Conservation (phyloP, 345 rosid species). For the Cardamine occulta region DNA sequence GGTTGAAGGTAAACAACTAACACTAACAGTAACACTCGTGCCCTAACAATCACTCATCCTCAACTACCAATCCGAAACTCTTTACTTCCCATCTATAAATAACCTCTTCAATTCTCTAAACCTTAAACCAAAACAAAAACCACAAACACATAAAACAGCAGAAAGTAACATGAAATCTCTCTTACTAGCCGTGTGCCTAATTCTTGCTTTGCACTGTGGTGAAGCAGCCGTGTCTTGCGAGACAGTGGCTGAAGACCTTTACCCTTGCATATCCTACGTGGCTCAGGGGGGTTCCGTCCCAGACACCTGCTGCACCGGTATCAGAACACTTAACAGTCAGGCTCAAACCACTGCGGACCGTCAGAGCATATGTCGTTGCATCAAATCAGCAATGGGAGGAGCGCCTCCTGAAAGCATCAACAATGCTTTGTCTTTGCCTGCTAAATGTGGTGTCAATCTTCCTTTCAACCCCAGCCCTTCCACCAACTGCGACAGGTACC, state of each 20-base stretch:
- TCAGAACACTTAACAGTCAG: no score
- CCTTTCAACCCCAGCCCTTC: slow-evolving; percentile 57
- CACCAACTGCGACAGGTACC: slow-evolving; percentile 58
- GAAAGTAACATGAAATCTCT: slow-evolving; percentile 21
- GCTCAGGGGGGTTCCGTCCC: slow-evolving; percentile 24
- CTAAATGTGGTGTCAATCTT: slow-evolving; percentile 53
- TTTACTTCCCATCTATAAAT: slow-evolving; percentile 4
- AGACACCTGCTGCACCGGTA: no score
- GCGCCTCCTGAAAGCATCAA: slow-evolving; percentile 38
- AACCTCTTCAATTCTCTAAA: slow-evolving; percentile 1
- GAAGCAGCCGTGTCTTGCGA: slow-evolving; percentile 39
- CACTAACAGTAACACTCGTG: neutral
- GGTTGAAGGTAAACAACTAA: slow-evolving; percentile 22
- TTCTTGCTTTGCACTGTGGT: slow-evolving; percentile 27
- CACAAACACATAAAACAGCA: neutral
- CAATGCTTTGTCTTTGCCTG: slow-evolving; percentile 48
- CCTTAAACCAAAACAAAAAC: neutral
- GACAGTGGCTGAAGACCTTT: slow-evolving; percentile 17
- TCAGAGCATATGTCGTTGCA: no score
- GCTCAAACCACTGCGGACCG: no score
- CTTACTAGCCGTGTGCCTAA: slow-evolving; percentile 20
- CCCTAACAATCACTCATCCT: slow-evolving; percentile 21
- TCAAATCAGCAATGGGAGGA: neutral
- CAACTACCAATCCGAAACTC: slow-evolving; percentile 19
- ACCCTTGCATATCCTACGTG: slow-evolving; percentile 33